A percentile compares a stretch with the other conserved stretches of the same genome.
These are phyloP conservation scores for Fusarium sp. DNA, from an alignment of 2,329 filamentous ascomycete genomes.

Conservation along the genomic window DNA sequence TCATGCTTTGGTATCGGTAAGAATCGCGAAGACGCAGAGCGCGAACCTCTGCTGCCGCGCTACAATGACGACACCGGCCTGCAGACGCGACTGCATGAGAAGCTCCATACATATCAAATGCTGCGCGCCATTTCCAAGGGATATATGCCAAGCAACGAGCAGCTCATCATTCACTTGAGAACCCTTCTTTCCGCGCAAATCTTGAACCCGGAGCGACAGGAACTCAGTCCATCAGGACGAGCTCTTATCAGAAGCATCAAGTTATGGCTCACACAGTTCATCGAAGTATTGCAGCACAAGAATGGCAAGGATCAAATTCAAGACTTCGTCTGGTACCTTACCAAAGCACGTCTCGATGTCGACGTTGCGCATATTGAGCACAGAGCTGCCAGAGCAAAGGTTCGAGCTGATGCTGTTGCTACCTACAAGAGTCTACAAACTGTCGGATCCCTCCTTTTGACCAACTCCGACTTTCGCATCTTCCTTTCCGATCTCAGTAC, in stretches of 20 bases:
- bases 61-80: constrained; percentile 85
- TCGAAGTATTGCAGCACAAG: constrained; percentile 85
- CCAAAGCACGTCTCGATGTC: constrained; percentile 73
- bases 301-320: constrained; percentile 88
- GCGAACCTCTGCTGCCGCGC: constrained; percentile 82
- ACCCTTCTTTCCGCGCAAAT: constrained; percentile 82
- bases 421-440: constrained; percentile 85
- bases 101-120: constrained; percentile 95
- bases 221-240: constrained; percentile 82
- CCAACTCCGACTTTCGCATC: constrained; percentile 89
- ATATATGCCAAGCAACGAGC: constrained; percentile 93
- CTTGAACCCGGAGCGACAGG: constrained; percentile 75
- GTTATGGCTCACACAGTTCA: constrained; percentile 82
- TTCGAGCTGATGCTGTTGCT: constrained; percentile 52
- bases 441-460: constrained; percentile 84
- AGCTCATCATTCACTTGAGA: constrained; percentile 82
- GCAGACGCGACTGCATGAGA: constrained; percentile 84
- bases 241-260: constrained; percentile 78
- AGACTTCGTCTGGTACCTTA: constrained; percentile 88
- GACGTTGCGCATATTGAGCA: constrained; percentile 50
- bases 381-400: constrained; percentile 48
- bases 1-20: constrained; percentile 74
- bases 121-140: constrained; percentile 82
- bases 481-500: constrained; percentile 85
- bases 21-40: constrained; percentile 67